Conservation (phyloP, 75 land plant genomes). For the Cupressus sempervirens region DNA sequence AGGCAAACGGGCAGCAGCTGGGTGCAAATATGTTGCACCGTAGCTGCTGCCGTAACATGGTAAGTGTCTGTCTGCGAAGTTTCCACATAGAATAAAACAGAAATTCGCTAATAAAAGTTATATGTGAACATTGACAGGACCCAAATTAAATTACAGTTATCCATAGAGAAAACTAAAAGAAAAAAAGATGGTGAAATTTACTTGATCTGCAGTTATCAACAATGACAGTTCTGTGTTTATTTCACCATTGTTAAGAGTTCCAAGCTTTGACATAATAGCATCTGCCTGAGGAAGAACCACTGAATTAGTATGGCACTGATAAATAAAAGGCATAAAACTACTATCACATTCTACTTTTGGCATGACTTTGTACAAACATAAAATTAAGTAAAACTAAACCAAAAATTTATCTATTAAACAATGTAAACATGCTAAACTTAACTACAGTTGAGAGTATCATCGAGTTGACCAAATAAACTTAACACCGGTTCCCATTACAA, state of each 20-base stretch:
- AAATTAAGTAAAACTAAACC: not conserved
- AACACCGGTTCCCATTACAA: not conserved
- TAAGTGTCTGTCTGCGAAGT: not conserved
- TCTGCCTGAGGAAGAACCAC: constrained; percentile 39
- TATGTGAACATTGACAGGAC: not conserved
- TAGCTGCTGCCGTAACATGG: not conserved
- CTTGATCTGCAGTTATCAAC: constrained; percentile 68
- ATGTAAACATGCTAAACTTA: not conserved
- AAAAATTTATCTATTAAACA: not conserved
- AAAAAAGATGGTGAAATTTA: constrained; percentile 9
- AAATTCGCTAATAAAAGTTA: not conserved
- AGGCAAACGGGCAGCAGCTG: too few relatives aligned
- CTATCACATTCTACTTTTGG: not conserved
- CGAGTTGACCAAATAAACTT: not conserved
- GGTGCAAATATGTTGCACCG: too few relatives aligned
- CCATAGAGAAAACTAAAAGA: not conserved
- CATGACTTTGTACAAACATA: not conserved
- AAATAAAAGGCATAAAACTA: constrained; percentile 20
- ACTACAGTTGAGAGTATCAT: not conserved
- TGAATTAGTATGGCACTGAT: not conserved
- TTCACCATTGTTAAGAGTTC: constrained; percentile 17
- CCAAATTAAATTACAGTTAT: not conserved
- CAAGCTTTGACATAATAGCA: constrained; percentile 43
- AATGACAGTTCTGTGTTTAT: constrained; percentile 29
- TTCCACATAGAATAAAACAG: not conserved